Base-by-base conservation (phyloP, 371 early-diverging fungal species). In the Cokeromyces recurvatus region DNA sequence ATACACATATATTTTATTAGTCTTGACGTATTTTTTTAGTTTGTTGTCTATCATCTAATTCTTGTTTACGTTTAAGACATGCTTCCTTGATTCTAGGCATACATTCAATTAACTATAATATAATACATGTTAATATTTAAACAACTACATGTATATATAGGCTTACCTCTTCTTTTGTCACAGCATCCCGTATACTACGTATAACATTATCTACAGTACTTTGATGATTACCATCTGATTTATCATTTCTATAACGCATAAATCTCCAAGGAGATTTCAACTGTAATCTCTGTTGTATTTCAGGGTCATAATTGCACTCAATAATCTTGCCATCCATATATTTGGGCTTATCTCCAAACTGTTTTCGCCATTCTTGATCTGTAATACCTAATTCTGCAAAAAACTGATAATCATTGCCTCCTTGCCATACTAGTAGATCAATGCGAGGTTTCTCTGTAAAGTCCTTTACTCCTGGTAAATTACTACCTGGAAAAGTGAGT, bases 191-290 rank as follows among this genome's bases (percentile, higher is more conserved):
- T 31, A 96, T 90, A 60, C 92, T 90, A 19, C 75, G 54, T 17
- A 86, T 42, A 3, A 94, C 86, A 42, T 81, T 86, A 11, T 72
- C 56, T 10, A 89, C 86, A 0, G 87, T 83, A 17, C 74, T 65
- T 14, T 71, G 56, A 50, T 90, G 89, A 57, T 96, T 96, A 4
- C 84, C 92, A 24, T 84, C 78, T 0, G 68, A 64, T 60, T 96
- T 96, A 64, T 96, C 97, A 31, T 83, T 78, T 51, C 97, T 80
- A 54, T 86, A 87, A 27, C 92, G 77, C 81, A 94, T 78, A 48
- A 94, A 87, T 20, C 79, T 60, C 97, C 97, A 96, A 4, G 76
- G 72, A 5, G 70, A 70, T 15, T 36, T 51, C 19, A 76, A 53
- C 15, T 59, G 40, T 11, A 57, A 43, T 9, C 73, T 64, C 19